Base-by-base conservation (phyloP, 768 basidiomycete genomes). In the Gymnopilus dilepis region DNA sequence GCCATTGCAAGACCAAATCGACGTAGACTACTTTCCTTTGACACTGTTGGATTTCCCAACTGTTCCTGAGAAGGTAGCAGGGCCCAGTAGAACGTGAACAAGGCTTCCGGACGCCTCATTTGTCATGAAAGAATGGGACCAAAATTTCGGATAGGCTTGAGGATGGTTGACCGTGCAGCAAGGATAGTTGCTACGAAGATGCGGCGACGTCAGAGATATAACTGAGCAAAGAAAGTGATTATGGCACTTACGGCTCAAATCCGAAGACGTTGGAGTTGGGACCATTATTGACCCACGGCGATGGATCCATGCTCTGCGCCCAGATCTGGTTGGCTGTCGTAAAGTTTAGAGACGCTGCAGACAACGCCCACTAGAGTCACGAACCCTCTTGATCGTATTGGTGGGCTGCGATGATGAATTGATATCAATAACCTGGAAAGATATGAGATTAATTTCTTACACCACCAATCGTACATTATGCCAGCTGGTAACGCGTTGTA, bases 151-250 rank as follows among this genome's bases (percentile, higher is more conserved):
- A 47, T 73, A 78, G 1, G 67, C 78, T 50, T 76, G 75, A 17
- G 77, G 77, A 43, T 79, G 78, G 60, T 79, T 79, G 58, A 79
- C 78, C 1, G 79, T 79, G 58, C 79, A 80, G 60, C 79, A 80
- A 0, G 79, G 77, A 58, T 79, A 79, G 56, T 79, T 80, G 17
- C 78, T 78, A 33, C n/a, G 13, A 55, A 31, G 5, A 22, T 19
- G 24, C 11, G 37, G 5, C 34, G 5, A 40, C 26, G 1, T 12
- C 3, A 3, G 24, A n/a, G n/a, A n/a, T n/a, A n/a, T n/a, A n/a
- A n/a, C n/a, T n/a, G n/a, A n/a, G n/a, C n/a, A n/a, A n/a, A n/a
- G n/a, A n/a, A n/a, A n/a, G n/a, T n/a, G n/a, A n/a, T n/a, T n/a
- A n/a, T n/a, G n/a, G n/a, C n/a, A n/a, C n/a, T n/a, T 58, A 80